phyloP scores from a whole-genome alignment of 352 stramenopile genomes.

The Phytophthora sp. region DNA sequence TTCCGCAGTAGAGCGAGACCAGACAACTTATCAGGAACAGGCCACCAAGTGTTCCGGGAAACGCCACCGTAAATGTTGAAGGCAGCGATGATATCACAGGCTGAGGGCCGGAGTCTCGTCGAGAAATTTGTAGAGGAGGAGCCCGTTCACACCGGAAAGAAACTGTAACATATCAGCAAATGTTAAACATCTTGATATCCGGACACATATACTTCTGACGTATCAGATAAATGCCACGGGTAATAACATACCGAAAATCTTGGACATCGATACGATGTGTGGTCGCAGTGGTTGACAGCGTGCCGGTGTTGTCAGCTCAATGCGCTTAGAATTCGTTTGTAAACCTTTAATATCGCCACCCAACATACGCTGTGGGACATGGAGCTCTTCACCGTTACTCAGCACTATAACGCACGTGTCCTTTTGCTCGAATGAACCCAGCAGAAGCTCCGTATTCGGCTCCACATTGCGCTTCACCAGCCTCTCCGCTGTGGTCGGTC shows the following conservation, averaged over 20 bases:
- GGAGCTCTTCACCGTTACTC: conserved; percentile 77
- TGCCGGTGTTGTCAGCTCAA: conserved; percentile 60
- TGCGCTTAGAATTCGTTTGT: conserved; percentile 55
- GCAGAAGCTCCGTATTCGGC: conserved; percentile 51
- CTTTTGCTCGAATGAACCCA: conserved; percentile 60
- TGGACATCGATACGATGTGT: conserved; percentile 63
- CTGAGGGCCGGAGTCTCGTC: conserved; percentile 51
- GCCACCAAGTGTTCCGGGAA: conserved; percentile 66
- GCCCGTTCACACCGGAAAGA: conserved; percentile 55
- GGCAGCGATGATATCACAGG: conserved; percentile 47
- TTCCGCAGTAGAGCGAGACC: conserved; percentile 73
- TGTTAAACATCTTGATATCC: background rate
- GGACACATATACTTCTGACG: no score
- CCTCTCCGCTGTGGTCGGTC: conserved; percentile 44
- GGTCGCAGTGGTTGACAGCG: conserved; percentile 53
- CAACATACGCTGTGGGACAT: conserved; percentile 60
- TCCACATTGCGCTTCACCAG: conserved; percentile 73
- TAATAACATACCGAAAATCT: conserved; percentile 54
- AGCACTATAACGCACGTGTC: conserved; percentile 74
- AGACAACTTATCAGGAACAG: conserved; percentile 82
- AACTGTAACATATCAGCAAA: conserved; percentile 36
- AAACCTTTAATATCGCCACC: conserved; percentile 44
- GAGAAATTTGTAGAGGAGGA: conserved; percentile 42
- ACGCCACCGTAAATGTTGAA: conserved; percentile 69
- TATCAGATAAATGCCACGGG: background rate